Conservation (phyloP, 2,329 filamentous ascomycete species). For the Pseudopyrenochaeta lycopersici region DNA sequence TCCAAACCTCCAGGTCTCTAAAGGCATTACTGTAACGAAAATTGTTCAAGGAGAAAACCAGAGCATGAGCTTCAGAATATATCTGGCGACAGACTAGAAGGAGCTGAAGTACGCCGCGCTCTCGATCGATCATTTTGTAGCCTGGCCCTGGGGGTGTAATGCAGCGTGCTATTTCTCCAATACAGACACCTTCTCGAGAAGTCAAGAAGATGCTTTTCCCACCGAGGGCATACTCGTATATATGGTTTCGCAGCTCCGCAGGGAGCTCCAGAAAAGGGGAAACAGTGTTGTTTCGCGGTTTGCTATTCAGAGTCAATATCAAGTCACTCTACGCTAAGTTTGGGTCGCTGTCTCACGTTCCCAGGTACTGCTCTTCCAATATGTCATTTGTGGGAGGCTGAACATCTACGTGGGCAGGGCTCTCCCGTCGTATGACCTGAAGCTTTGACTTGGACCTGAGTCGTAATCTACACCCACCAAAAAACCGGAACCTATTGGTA, state of each 20-base stretch:
- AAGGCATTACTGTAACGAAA: not conserved
- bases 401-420: too few relatives aligned
- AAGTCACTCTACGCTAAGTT: not conserved
- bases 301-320: not conserved
- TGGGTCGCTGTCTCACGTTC: not conserved
- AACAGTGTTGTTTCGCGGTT: not conserved
- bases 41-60: not conserved
- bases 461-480: too few relatives aligned
- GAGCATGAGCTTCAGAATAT: not conserved
- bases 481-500: too few relatives aligned
- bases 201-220: not conserved
- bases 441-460: too few relatives aligned
- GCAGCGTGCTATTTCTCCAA: not conserved
- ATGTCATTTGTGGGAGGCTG: too few relatives aligned
- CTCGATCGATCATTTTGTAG: not conserved
- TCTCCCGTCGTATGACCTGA: too few relatives aligned
- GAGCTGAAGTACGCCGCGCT: not conserved
- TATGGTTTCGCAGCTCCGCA: slow-evolving; percentile 67
- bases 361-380: not conserved
- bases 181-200: not conserved
- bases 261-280: slow-evolving; percentile 58
- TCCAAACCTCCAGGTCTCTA: not conserved
- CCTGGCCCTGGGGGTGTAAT: not conserved
- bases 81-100: not conserved
- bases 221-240: slow-evolving; percentile 53